A percentile compares a stretch with the other conserved stretches of the same genome.
These are phyloP conservation scores for Tolypocladium inflatum DNA, from an alignment of 2,329 filamentous ascomycete genomes.

Conservation along the genomic window DNA sequence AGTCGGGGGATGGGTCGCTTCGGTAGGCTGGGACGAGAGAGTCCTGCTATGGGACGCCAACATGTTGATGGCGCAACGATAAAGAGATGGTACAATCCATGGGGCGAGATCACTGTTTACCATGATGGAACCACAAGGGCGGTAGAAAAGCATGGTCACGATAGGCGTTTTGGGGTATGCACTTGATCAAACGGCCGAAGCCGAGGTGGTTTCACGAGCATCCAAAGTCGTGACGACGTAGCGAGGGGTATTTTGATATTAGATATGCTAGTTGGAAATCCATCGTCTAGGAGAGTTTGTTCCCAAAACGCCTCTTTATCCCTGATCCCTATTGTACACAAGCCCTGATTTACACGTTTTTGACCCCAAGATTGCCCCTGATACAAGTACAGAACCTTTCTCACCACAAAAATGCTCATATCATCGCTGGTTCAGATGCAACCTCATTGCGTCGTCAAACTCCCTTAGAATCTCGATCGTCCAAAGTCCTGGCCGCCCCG, in stretches of 20 bases:
- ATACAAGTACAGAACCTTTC: neutral
- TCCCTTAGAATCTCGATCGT: constrained; percentile 2
- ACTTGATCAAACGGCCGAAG: neutral
- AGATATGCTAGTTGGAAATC: neutral
- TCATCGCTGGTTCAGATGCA: neutral
- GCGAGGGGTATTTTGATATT: neutral
- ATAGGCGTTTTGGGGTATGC: neutral
- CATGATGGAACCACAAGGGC: neutral
- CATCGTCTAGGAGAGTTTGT: neutral
- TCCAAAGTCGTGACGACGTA: neutral
- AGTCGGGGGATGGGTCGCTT: constrained; percentile 89
- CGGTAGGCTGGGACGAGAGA: constrained; percentile 87
- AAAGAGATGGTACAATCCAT: neutral
- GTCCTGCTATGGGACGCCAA: constrained; percentile 87
- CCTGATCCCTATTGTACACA: neutral
- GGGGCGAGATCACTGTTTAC: neutral
- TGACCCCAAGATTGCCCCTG: neutral
- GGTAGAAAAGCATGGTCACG: neutral
- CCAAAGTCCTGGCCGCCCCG: neutral
- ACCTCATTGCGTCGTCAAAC: neutral
- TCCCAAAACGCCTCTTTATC: neutral
- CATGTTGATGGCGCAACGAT: constrained; percentile 27
- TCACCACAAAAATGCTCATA: neutral
- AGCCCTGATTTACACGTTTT: neutral
- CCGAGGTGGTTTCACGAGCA: neutral